phyloP scores from a whole-genome alignment of 2,329 filamentous ascomycete genomes.

The Colletotrichum sp. region DNA sequence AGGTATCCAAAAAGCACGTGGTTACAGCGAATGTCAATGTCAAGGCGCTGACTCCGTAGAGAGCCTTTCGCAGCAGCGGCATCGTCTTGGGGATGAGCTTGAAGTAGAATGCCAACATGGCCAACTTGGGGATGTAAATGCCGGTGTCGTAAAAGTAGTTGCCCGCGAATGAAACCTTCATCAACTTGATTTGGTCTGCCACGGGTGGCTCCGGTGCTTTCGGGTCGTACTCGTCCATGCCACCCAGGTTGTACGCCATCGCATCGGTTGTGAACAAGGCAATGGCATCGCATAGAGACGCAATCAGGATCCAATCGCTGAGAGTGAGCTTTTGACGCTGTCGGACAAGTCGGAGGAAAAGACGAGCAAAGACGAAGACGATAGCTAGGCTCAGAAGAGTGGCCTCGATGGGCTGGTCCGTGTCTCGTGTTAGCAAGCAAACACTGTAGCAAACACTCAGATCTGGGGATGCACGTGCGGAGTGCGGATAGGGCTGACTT shows the following conservation, averaged over 20 bases:
- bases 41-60: slow-evolving; percentile 25
- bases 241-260: slow-evolving; percentile 29
- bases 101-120: slow-evolving; percentile 32
- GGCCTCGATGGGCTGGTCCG: slow-evolving; percentile 30
- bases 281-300: slow-evolving; percentile 28
- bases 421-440: not conserved
- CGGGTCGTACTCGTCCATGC: slow-evolving; percentile 28
- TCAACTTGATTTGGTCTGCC: slow-evolving; percentile 24
- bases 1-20: slow-evolving; percentile 31
- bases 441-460: not conserved
- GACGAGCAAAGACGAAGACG: slow-evolving; percentile 25
- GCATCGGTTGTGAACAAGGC: slow-evolving; percentile 30
- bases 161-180: slow-evolving; percentile 32
- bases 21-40: slow-evolving; percentile 27
- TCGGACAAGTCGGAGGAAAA: slow-evolving; percentile 27
- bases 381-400: slow-evolving; percentile 26
- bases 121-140: slow-evolving; percentile 32
- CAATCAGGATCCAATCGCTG: slow-evolving; percentile 32
- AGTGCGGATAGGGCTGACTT: not conserved
- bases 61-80: slow-evolving; percentile 26
- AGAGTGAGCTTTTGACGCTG: slow-evolving; percentile 30
- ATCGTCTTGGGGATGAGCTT: slow-evolving; percentile 29
- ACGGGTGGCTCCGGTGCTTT: slow-evolving; percentile 5
- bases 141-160: slow-evolving; percentile 37
- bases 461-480: not conserved